Percentiles rank a stretch among this genome's conserved stretches.
These are phyloP conservation scores for Diaporthe helianthi DNA, from an alignment of 2,329 filamentous ascomycete species.

Conservation along the genomic window DNA sequence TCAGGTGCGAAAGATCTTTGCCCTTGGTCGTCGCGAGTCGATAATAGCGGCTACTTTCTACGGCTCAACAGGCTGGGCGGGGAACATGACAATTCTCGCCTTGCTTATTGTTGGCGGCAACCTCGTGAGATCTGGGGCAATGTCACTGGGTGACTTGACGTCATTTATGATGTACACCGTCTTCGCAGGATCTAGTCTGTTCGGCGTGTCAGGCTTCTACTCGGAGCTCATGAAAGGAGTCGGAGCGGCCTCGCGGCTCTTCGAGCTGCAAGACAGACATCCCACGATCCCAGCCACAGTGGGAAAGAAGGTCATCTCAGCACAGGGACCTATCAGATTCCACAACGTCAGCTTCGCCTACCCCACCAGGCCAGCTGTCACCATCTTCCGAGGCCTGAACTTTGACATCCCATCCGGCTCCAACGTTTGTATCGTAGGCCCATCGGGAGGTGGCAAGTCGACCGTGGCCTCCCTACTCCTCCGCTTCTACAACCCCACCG, in stretches of 20 bases:
- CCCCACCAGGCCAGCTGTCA: constrained; percentile 89
- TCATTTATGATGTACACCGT: constrained; percentile 99
- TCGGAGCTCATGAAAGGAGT: constrained; percentile 99
- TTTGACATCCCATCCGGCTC: constrained; percentile 93
- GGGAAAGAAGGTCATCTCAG: constrained; percentile 79
- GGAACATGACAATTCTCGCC: constrained; percentile 94
- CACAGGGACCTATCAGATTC: constrained; percentile 88
- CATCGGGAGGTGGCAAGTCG: constrained; percentile 94
- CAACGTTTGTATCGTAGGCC: constrained; percentile 96
- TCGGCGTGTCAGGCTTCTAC: constrained; percentile 94
- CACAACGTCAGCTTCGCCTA: constrained; percentile 88
- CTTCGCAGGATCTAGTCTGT: constrained; percentile 83
- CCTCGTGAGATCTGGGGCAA: constrained; percentile 84
- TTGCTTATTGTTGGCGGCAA: constrained; percentile 89
- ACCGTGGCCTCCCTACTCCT: constrained; percentile 92
- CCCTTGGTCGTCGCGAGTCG: constrained; percentile 85
- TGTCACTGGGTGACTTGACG: constrained; percentile 90
- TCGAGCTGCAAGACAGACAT: constrained; percentile 91
- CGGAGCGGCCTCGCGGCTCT: constrained; percentile 92
- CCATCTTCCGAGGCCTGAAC: constrained; percentile 85
- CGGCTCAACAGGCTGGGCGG: constrained; percentile 83
- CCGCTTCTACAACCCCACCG: constrained; percentile 86
- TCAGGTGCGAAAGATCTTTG: constrained; percentile 91
- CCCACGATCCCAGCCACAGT: constrained; percentile 88
- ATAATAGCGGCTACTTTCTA: constrained; percentile 93